Conservation (phyloP, 116 monocot species). For the Iris pallida region DNA sequence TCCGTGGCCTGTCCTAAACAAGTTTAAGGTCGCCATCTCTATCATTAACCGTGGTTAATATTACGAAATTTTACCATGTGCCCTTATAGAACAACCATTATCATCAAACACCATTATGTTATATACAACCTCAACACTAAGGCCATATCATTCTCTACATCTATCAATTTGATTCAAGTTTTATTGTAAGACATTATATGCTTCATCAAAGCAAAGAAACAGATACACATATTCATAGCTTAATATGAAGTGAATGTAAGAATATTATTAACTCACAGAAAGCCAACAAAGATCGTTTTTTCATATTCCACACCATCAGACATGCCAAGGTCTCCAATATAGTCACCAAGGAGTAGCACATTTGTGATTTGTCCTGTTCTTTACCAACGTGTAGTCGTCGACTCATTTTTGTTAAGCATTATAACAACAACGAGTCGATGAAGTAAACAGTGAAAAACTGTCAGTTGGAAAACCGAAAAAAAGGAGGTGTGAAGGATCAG, state of each 20-base stretch:
- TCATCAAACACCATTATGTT: neutral
- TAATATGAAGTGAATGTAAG: neutral
- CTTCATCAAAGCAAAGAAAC: neutral
- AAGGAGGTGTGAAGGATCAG: neutral
- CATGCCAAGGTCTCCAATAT: slow-evolving; percentile 79
- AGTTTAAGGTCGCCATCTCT: too few relatives aligned
- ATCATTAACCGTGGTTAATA: too few relatives aligned
- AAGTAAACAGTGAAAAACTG: neutral
- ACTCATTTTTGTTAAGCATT: slow-evolving; percentile 62
- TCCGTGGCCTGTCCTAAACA: too few relatives aligned
- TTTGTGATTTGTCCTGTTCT: slow-evolving; percentile 75
- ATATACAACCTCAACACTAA: neutral
- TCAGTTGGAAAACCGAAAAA: neutral
- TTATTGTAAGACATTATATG: neutral
- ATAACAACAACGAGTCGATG: slow-evolving; percentile 1
- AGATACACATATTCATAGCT: neutral
- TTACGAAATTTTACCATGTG: too few relatives aligned
- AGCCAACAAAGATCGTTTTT: slow-evolving; percentile 70
- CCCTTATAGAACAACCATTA: too few relatives aligned
- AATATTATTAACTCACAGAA: slow-evolving; percentile 52
- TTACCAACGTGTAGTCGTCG: slow-evolving; percentile 35
- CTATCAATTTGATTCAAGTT: neutral
- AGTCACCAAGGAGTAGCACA: slow-evolving; percentile 79
- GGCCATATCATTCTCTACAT: neutral
- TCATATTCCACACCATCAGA: slow-evolving; percentile 81